Base-by-base conservation (phyloP, 78 protist genomes). In the Pirum gemmata region DNA sequence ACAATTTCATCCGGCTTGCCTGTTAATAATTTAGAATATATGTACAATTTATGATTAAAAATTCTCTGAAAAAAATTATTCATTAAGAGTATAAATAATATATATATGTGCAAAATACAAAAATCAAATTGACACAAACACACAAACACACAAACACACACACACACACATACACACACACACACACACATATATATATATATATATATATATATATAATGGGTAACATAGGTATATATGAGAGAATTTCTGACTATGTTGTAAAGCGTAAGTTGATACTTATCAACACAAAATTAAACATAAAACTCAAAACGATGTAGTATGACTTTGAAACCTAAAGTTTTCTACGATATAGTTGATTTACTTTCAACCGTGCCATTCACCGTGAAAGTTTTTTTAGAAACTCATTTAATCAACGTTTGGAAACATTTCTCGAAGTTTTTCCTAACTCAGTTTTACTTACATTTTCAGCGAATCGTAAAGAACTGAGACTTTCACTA, bases 401-500 rank as follows among this genome's bases (percentile, higher is more conserved):
- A 72, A n/a, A n/a, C 29, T 29, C 51, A 72, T 29, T 29, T 72
- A 72, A n/a, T 0, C 74, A n/a, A 78, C 82, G 78, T 25, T 78
- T 51, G 27, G 78, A 37, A 0, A 51, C 35, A 0, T 82, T 41
- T 35, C 79, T 61, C 18, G 41, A 33, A n/a, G 67, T 73, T 82
- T 82, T 82, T 18, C 86, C 86, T 0, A 82, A 18, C 18, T 82
- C 86, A 18, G 86, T 82, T 0, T 82, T 41, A 82, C 67, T 82
- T 26, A n/a, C 86, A n/a, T 82, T 26, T 29, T 33, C 40, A 26
- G 76, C 94, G 73, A 92, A 92, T 38, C 87, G 37, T 2, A 92
- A 83, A 25, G 92, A 84, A 83, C 82, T 40, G 36, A 90, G 1
- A 1, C 92, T 85, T 83, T 92, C 94, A 38, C 21, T 0, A 40